A percentile compares a stretch with the other conserved stretches of the same genome.
phyloP scores from a whole-genome alignment of 140 eudicot genomes.

The Cichorium intybus region DNA sequence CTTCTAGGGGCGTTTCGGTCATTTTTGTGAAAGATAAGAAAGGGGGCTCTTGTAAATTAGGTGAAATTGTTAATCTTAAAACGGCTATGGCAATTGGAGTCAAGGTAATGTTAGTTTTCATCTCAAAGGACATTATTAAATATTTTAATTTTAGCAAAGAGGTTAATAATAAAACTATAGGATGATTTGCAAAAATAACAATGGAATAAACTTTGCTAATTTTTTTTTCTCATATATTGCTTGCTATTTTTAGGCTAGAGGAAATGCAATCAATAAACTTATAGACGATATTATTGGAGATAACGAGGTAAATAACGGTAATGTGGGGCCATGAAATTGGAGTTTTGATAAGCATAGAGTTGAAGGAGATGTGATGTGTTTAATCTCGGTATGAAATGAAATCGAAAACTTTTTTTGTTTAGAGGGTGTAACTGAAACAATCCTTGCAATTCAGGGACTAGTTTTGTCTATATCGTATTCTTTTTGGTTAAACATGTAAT shows the following conservation, averaged over 20 bases:
- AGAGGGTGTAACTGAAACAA: not conserved
- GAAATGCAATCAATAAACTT: slow-evolving; percentile 51
- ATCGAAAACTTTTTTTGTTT: not conserved
- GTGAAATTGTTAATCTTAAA: slow-evolving; percentile 67
- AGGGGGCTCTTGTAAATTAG: slow-evolving; percentile 70
- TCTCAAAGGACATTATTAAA: too few relatives aligned
- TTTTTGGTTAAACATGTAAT: too few relatives aligned
- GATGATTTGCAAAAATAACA: not conserved
- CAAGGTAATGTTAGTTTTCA: slow-evolving; percentile 40
- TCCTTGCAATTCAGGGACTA: not conserved
- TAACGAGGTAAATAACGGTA: slow-evolving; percentile 4
- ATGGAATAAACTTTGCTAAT: too few relatives aligned
- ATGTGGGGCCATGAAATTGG: not conserved
- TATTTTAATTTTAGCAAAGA: too few relatives aligned
- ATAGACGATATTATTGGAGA: slow-evolving; percentile 37
- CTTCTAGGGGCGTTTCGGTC: slow-evolving; percentile 72
- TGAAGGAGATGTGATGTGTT: not conserved
- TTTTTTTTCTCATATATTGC: not conserved
- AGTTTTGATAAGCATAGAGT: not conserved
- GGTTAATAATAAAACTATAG: too few relatives aligned
- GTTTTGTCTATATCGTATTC: not conserved
- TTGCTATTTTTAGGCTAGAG: slow-evolving; percentile 44
- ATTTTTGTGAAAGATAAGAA: slow-evolving; percentile 61
- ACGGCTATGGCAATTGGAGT: slow-evolving; percentile 84
- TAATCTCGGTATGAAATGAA: not conserved